Evolutionary conservation across 2,329 filamentous ascomycete species (phyloP), one percentile per base, ranked within the genome.

Genomic region (Biscogniauxia marginata): DNA sequence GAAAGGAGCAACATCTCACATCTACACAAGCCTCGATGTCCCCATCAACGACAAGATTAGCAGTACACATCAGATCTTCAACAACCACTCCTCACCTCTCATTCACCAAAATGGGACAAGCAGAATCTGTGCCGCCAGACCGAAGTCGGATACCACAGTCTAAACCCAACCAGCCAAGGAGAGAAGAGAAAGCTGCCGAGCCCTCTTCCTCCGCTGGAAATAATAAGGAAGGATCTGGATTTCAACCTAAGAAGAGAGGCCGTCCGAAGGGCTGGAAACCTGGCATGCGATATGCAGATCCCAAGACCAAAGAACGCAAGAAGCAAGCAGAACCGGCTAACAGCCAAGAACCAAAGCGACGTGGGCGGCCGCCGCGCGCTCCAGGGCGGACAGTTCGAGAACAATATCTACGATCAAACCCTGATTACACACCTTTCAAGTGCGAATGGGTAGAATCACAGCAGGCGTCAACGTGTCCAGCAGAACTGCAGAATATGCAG

Each of bases 401-500:
- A 11, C 67, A 76, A 23, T 84, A 82, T 56, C 65, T 70, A 23
- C 64, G 61, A 19, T 66, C 77, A 20, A 66, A 74, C 20, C 75
- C 80, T 5, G 70, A 70, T 4, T 86, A 81, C 62, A 55, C 77
- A n/a, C 68, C 75, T 1, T 88, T 84, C 64, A 56, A 77, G 8
- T 88, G 85, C 68, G 83, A 87, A 67, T 88, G 85, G 85, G 61
- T 71, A 20, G 74, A 44, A 7, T 9, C 57, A 7, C 19, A 50
- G 9, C 53, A 57, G 19, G 53, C 30, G 23, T 19, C 74, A 18
- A 45, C 57, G 0, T 88, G 85, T 64, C 77, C 74, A 24, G 84
- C 84, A 3, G 81, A 86, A 69, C 73, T 88, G 47, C 83, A 86
- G 50, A 88, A 88, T 63, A 69, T 86, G 55, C 80, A 81, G 11